These are phyloP conservation scores for Pascua sp. DNA, from an alignment of 1,284 basidiomycete genomes.

Conservation along the genomic window DNA sequence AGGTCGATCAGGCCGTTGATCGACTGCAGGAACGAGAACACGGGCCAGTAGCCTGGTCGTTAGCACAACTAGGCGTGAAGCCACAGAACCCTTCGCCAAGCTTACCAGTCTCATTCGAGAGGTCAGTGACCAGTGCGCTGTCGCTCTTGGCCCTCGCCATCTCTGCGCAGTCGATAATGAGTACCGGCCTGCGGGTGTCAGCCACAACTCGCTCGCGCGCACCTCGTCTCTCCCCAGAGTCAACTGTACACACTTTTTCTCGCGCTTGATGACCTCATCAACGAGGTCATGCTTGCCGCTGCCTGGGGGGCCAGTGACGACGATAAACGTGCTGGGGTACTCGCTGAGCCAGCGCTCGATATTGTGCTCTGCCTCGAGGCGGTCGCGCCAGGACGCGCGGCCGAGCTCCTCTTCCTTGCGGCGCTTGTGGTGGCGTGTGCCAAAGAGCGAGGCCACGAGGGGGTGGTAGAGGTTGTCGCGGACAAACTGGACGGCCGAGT, in stretches of 20 bases:
- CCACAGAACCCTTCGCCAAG: conserved; percentile 14
- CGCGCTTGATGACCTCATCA: conserved; percentile 59
- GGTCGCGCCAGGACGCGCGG: conserved; percentile 67
- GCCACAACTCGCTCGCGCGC: not conserved
- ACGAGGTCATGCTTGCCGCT: conserved; percentile 81
- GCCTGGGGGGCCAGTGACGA: conserved; percentile 87
- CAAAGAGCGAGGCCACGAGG: not conserved
- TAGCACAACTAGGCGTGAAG: not conserved
- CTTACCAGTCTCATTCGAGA: conserved; percentile 74
- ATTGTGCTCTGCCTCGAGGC: conserved; percentile 67
- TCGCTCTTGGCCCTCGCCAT: conserved; percentile 73
- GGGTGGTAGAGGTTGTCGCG: conserved; percentile 8
- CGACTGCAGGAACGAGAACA: conserved; percentile 84
- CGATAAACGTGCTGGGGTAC: conserved; percentile 53
- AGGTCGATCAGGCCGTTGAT: conserved; percentile 84
- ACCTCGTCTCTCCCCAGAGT: not conserved
- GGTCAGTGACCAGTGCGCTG: conserved; percentile 61
- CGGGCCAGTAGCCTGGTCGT: conserved; percentile 65
- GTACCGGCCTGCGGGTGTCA: conserved; percentile 56
- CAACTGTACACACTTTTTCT: conserved; percentile 55
- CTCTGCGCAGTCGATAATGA: conserved; percentile 77
- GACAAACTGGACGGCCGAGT: conserved; percentile 37
- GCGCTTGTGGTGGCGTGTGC: not conserved
- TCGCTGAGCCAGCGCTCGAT: conserved; percentile 52
- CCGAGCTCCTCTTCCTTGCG: conserved; percentile 14